Base-by-base conservation (phyloP, 768 basidiomycete genomes). In the Kwoniella dejecticola region DNA sequence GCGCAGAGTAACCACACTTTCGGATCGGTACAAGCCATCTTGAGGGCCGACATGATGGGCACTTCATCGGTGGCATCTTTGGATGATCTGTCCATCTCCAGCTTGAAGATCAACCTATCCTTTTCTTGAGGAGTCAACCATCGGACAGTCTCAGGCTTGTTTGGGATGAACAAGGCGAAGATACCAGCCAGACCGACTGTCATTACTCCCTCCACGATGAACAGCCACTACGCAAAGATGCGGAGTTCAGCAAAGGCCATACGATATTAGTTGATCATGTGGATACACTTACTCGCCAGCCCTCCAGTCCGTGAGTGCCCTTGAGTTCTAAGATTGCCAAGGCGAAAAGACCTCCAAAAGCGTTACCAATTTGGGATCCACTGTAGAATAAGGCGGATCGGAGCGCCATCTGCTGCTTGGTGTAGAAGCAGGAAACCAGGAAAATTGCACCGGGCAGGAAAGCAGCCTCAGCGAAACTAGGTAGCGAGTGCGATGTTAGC, bases 81-180 rank as follows among this genome's bases (percentile, higher is more conserved):
- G 41, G 67, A 58, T 1, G 63, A 65, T 41, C 70, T 62, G 38
- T 77, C 75, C 31, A 66, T 48, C 31, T 76, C 62, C 23, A 78
- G 67, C 13, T 66, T 55, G 61, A 71, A 69, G 2, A 59, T 52
- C 2, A 76, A 66, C 36, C 60, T 63, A 23, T 71, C 69, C 40
- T 56, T 65, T 65, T 77, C 67, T 12, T 58, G 54, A 23, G 52
- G 57, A 19, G 59, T 70, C 33, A 95, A 80, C 26, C 87, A 85
- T 3, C 89, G 87, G 70, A 91, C 88, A 41, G 92, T 85, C 46
- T 84, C 77, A 1, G 92, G 91, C 72, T 91, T 90, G 79, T 92
- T 83, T 11, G 91, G 90, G 78, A 77, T 69, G 67, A 72, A 68
- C 19, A 63, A 53, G 23, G 65, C 56, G 49, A 74, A 67, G 47